Conservation (phyloP, 306 rosid species). For the Cucumis hystrix region DNA sequence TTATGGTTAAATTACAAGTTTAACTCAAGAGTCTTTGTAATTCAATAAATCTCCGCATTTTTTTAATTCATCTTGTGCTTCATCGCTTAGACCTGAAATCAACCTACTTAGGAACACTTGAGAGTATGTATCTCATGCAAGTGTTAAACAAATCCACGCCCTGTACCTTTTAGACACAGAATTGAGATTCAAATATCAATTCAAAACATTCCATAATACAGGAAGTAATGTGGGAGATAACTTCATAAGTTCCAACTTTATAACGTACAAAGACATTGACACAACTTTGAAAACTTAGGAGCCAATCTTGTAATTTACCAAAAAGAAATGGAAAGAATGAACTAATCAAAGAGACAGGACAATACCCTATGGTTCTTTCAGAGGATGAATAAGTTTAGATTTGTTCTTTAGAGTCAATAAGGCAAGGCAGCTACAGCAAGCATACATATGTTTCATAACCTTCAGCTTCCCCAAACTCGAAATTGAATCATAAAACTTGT, state of each 20-base stretch:
- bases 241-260: not conserved
- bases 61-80: not conserved
- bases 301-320: not conserved
- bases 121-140: not conserved
- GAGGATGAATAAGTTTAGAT: constrained; percentile 20
- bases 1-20: not conserved
- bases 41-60: not conserved
- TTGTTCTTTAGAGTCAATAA: constrained; percentile 23
- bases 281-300: not conserved
- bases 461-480: not conserved
- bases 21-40: not conserved
- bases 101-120: not conserved
- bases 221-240: not conserved
- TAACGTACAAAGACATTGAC: not conserved
- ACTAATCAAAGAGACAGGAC: not conserved
- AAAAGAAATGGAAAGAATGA: not conserved
- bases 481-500: no score
- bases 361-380: constrained; percentile 35
- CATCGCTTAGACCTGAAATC: not conserved
- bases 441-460: not conserved
- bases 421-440: not conserved
- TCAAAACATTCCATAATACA: not conserved
- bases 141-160: not conserved
- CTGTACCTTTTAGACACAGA: not conserved
- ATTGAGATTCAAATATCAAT: not conserved